Conservation (phyloP, 192 early-diverging fungal genomes). For the Backusella liffmaniae region DNA sequence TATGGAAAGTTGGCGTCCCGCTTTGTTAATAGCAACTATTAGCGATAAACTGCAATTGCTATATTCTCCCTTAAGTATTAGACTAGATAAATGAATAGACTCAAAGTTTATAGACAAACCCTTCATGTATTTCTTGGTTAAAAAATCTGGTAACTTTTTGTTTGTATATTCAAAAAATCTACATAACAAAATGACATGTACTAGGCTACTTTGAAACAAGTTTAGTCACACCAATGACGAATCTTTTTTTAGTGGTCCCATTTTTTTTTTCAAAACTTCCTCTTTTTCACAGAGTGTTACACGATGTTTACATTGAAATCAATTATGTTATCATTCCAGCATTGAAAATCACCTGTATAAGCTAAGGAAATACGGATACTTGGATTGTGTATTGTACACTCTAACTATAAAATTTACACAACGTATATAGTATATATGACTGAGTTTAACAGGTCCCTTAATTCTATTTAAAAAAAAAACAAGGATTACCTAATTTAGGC, state of each 20-base stretch:
- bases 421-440: not conserved
- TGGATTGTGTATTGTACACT: not conserved
- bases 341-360: not conserved
- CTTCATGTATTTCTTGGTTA: not conserved
- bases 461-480: not conserved
- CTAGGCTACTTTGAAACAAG: not conserved
- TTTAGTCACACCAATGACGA: constrained; percentile 1
- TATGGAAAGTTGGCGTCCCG: not conserved
- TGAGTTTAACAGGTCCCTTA: not conserved
- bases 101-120: not conserved
- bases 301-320: not conserved
- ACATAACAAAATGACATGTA: not conserved
- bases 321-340: not conserved
- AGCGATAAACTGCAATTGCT: not conserved
- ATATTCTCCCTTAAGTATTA: not conserved
- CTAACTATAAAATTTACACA: not conserved
- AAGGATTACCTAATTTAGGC: not conserved
- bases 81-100: not conserved
- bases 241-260: not conserved
- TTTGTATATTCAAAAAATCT: not conserved
- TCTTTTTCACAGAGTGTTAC: not conserved
- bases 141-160: not conserved
- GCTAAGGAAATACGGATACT: not conserved
- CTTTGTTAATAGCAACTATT: not conserved
- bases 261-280: not conserved